Base-by-base conservation (phyloP, 1,284 basidiomycete genomes). In the Peniophora sp. region DNA sequence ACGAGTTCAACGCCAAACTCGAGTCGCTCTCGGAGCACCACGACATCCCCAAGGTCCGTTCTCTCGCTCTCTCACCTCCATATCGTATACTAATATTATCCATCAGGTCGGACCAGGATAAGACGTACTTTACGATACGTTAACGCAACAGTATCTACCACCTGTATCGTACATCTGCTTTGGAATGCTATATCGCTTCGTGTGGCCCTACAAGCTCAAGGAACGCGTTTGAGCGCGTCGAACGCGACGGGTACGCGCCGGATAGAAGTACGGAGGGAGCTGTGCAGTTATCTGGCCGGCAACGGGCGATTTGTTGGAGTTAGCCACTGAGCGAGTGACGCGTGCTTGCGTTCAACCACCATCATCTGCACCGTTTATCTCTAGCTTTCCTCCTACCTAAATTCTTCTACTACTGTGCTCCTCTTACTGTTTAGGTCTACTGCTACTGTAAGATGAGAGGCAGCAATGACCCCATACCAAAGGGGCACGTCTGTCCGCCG, bases 1-100 rank as follows among this genome's bases (percentile, higher is more conserved):
- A 83, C 54, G 90, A 94, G 63, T 92, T 94, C 63, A 99, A 99
- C 65, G 65, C 78, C 27, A 91, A 97, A 64, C 75, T 99, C 6
- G 94, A 95, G 65, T 73, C 79, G 48, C 79, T 97, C 53, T 89
- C 87, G 63, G 92, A 95, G 71, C 92, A 95, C 74, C 89, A 95
- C 65, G 92, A 95, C 65, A 93, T 95, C 59, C 92, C 92, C 39
- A 93, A 93, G 75, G 91, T 87, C 63, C 56, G 62, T 58, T 45
- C 49, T 59, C 48, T 59, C 54, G 50, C 66, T 58, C 27, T 54
- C 57, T 51, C 56, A 58, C 60, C 24, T 53, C 32, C 16, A 36
- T 45, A 62, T 65, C 59, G 64, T 53, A 56, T 57, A 56, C 16
- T 54, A 34, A 57, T 52, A 53, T 58, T 50, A 51, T 50, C 46